A percentile compares a stretch with the other conserved stretches of the same genome.
phyloP scores from a whole-genome alignment of 768 basidiomycete genomes.

The Ramaria rubella region DNA sequence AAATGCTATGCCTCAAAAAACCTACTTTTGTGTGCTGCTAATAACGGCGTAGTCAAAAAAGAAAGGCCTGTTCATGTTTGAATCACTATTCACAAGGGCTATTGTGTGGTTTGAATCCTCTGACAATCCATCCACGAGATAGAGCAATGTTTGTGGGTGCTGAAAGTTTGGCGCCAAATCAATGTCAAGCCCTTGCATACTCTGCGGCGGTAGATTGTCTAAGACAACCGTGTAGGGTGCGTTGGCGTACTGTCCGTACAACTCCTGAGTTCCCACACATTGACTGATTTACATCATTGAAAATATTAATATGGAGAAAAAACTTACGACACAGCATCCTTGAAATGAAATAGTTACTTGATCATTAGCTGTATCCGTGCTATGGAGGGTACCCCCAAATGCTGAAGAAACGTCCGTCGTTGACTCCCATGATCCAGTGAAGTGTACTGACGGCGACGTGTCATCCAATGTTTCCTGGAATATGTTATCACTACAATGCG shows the following conservation, averaged over 20 bases:
- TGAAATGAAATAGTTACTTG: conserved; percentile 8
- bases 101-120: background rate
- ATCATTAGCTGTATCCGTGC: background rate
- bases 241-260: conserved; percentile 8
- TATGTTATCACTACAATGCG: background rate
- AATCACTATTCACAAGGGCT: conserved; percentile 1
- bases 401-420: background rate
- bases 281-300: too few relatives aligned
- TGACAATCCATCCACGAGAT: conserved; percentile 3
- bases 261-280: background rate
- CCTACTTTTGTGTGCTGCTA: conserved; percentile 1
- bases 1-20: background rate
- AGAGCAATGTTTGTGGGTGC: conserved; percentile 7
- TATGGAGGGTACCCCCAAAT: conserved; percentile 3
- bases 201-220: background rate
- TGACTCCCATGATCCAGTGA: background rate
- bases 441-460: background rate
- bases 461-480: conserved; percentile 2
- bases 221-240: background rate
- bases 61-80: conserved; percentile 2
- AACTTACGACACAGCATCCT: conserved; percentile 3
- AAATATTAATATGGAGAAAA: background rate
- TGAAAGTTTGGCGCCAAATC: conserved; percentile 2
- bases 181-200: background rate
- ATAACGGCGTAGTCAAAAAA: conserved; percentile 7